phyloP scores from a whole-genome alignment of 208 protist genomes.

The Leptomonas seymouri region DNA sequence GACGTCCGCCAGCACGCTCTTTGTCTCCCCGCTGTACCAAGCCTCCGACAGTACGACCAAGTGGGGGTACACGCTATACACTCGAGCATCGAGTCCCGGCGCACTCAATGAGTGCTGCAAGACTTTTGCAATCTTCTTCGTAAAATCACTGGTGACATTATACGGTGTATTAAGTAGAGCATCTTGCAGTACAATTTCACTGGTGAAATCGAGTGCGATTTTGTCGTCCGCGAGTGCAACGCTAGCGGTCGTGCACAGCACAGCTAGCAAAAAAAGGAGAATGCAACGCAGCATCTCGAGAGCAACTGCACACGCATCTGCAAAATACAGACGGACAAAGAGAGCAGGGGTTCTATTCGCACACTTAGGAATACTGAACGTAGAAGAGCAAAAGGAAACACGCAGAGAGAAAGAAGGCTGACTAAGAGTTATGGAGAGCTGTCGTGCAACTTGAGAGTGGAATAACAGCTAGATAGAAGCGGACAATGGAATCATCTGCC shows the following conservation, averaged over 20 bases:
- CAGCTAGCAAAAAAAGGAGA: not conserved
- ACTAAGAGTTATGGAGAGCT: not conserved
- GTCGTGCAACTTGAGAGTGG: not conserved
- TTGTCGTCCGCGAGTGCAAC: constrained; percentile 4
- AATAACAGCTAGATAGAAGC: not conserved
- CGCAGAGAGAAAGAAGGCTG: not conserved
- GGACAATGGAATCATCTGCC: not conserved
- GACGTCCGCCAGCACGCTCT: constrained; percentile 19
- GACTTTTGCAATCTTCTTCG: constrained; percentile 14
- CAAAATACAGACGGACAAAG: not conserved
- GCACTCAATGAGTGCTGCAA: constrained; percentile 33
- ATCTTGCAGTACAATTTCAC: constrained; percentile 44
- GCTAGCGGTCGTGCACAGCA: not conserved
- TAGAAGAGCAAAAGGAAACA: constrained; percentile 1
- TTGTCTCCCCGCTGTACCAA: constrained; percentile 40
- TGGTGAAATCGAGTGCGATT: constrained; percentile 37
- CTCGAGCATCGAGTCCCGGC: constrained; percentile 13
- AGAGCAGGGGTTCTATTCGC: not conserved
- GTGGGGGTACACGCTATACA: constrained; percentile 33
- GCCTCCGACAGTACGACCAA: constrained; percentile 35
- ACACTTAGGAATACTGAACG: not conserved
- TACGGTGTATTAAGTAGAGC: constrained; percentile 33
- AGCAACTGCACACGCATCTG: not conserved
- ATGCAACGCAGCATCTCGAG: not conserved
- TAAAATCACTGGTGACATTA: constrained; percentile 29